Evolutionary conservation across 2,329 filamentous ascomycete species (phyloP), one percentile per base, ranked within the genome.

Genomic region (Xylariales sp.): DNA sequence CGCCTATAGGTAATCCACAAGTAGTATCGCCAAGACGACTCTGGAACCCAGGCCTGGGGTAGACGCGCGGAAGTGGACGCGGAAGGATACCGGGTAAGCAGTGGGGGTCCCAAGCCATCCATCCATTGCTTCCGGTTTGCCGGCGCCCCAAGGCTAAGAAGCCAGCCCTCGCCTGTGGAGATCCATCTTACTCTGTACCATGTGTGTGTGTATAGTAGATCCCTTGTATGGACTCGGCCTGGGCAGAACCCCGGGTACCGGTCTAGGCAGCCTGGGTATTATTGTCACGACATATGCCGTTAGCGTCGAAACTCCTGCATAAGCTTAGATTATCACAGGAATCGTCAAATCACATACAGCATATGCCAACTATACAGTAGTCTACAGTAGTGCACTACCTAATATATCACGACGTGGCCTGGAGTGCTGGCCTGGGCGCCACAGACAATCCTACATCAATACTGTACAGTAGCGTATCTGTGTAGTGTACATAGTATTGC

Each of bases 51-150:
- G 46, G 62, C 16, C 46, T 45, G 62, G 62, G 54, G 62, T 64
- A 64, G 41, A 58, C 46, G 62, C 46, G 61, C 61, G 61, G 61
- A 52, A 64, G 61, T 52, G 61, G 54, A 54, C 45, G 53, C 46
- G 45, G 28, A 57, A 36, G 52, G 46, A 45, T 58, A 46, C 62
- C 62, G 54, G 54, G 53, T 58, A 46, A 57, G 45, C 46, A 39
- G 43, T 12, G 16, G n/a, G 12, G 23, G 36, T 32, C 8, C 18
- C 39, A 30, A n/a, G 34, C 52, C 34, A 28, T 23, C 23, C 23
- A 23, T 23, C 23, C 23, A 23, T 23, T 23, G 34, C 53, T 46
- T 64, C 62, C 62, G 62, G 62, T 64, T 64, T 56, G 62, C 54
- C 53, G 54, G 62, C 36, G 14, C 53, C 36, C 23, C 23, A 23